Evolutionary conservation across 1,139 yeast genomes (phyloP).

Genomic region (Candida tunisiensis): DNA sequence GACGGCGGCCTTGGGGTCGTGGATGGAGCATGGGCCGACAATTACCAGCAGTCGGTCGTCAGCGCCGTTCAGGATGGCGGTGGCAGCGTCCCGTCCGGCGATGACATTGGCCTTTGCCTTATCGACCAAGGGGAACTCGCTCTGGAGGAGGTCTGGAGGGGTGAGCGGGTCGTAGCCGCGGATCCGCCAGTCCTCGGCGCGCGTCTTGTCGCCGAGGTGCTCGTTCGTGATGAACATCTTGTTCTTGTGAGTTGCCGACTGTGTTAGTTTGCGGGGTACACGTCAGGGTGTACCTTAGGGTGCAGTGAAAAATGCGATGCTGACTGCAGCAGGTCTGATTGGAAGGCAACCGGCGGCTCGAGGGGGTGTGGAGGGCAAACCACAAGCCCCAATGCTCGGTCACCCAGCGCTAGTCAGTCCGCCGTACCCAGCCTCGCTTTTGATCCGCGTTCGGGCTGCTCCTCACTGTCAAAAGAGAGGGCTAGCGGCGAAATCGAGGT

Average conservation of each 20-base stretch:
- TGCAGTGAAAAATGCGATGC: not conserved
- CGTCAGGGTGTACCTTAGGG: not conserved
- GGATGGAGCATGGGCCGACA: slow-evolving; percentile 94
- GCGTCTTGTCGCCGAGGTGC: slow-evolving; percentile 60
- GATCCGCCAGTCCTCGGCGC: slow-evolving; percentile 78
- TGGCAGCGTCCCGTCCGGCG: slow-evolving; percentile 62
- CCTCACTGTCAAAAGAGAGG: too few relatives aligned
- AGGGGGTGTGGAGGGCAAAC: not conserved
- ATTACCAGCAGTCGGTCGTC: slow-evolving; percentile 73
- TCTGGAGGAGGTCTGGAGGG: slow-evolving; percentile 88
- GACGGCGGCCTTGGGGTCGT: slow-evolving; percentile 82
- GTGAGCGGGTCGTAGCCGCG: slow-evolving; percentile 90
- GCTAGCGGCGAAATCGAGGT: too few relatives aligned
- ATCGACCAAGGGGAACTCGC: slow-evolving; percentile 60
- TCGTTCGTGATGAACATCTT: slow-evolving; percentile 63
- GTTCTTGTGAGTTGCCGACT: not conserved
- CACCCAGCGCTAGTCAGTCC: not conserved
- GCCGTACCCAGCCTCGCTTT: not conserved
- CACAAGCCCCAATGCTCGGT: not conserved
- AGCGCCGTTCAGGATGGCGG: slow-evolving; percentile 50
- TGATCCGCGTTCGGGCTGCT: not conserved
- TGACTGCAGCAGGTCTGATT: not conserved
- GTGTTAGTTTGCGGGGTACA: not conserved
- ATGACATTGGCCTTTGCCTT: slow-evolving; percentile 44
- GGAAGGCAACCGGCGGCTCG: not conserved